Conservation (phyloP, 163 green algal species). For the Scenedesmus sp. region DNA sequence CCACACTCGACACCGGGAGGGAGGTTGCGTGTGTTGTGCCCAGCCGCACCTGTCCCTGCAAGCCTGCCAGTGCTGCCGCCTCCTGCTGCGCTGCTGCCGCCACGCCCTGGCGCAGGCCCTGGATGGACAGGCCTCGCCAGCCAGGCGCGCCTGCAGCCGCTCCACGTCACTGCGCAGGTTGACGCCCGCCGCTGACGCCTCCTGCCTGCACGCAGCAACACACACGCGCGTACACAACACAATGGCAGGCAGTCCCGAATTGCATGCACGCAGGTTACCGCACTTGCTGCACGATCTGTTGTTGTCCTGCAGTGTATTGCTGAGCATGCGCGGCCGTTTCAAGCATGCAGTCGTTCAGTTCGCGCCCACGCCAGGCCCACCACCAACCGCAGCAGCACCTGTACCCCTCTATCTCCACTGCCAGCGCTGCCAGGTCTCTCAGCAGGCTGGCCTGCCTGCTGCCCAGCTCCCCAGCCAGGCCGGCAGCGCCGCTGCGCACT, state of each 20-base stretch:
- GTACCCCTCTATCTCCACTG: constrained; percentile 45
- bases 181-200: constrained; percentile 16
- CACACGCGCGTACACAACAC: no score
- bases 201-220: constrained; percentile 40
- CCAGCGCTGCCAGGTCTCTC: constrained; percentile 34
- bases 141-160: constrained; percentile 17
- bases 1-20: no score
- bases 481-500: constrained; percentile 10
- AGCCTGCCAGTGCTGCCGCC: constrained; percentile 22
- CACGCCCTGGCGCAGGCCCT: constrained; percentile 31
- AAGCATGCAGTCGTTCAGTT: not conserved
- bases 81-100: constrained; percentile 36
- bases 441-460: constrained; percentile 35
- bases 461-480: constrained; percentile 26
- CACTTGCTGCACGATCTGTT: not conserved
- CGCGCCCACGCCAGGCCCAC: no score
- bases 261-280: no score
- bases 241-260: no score
- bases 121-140: constrained; percentile 15
- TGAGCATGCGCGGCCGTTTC: not conserved
- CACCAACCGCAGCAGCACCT: not conserved
- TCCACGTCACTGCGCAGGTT: constrained; percentile 28
- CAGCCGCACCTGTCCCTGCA: constrained; percentile 19
- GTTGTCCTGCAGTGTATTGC: not conserved
- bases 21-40: no score